phyloP scores from a whole-genome alignment of 257 asterid species.

The Perilla frutescens region DNA sequence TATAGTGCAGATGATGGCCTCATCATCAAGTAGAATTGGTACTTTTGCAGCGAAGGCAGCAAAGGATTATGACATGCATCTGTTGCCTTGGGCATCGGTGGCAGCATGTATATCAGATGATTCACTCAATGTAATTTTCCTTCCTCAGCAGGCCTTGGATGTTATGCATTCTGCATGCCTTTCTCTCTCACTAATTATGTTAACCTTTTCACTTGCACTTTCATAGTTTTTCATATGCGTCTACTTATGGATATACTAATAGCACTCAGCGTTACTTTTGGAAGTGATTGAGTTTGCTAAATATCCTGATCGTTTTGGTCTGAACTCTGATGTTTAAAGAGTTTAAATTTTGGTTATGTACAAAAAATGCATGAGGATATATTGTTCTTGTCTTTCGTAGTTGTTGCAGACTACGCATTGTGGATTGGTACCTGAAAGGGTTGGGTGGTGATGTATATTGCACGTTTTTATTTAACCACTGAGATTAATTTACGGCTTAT shows the following conservation, averaged over 20 bases:
- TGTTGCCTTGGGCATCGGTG: slow-evolving; percentile 97
- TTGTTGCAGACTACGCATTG: slow-evolving; percentile 11
- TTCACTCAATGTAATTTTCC: slow-evolving; percentile 57
- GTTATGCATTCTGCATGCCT: slow-evolving; percentile 20
- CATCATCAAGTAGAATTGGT: slow-evolving; percentile 83
- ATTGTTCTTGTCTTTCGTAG: slow-evolving; percentile 1
- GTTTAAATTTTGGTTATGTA: slow-evolving; percentile 6
- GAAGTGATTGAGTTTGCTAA: slow-evolving; percentile 13
- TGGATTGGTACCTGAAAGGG: slow-evolving; percentile 25
- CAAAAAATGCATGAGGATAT: neutral
- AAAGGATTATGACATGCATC: slow-evolving; percentile 87
- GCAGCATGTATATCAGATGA: slow-evolving; percentile 89
- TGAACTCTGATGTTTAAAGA: neutral
- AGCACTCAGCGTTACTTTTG: slow-evolving; percentile 19
- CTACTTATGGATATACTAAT: slow-evolving; percentile 20
- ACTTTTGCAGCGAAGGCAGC: slow-evolving; percentile 84
- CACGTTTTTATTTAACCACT: slow-evolving; percentile 16
- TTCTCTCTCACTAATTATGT: slow-evolving; percentile 13
- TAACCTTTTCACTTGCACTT: slow-evolving; percentile 18
- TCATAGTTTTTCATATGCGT: slow-evolving; percentile 20
- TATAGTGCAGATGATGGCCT: slow-evolving; percentile 87
- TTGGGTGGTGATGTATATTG: slow-evolving; percentile 22
- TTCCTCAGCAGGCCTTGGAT: slow-evolving; percentile 34
- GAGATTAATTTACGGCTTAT: slow-evolving; percentile 27
- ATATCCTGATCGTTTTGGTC: slow-evolving; percentile 17